Base-by-base conservation (phyloP, 768 basidiomycete species). In the Termitomyces sp. region DNA sequence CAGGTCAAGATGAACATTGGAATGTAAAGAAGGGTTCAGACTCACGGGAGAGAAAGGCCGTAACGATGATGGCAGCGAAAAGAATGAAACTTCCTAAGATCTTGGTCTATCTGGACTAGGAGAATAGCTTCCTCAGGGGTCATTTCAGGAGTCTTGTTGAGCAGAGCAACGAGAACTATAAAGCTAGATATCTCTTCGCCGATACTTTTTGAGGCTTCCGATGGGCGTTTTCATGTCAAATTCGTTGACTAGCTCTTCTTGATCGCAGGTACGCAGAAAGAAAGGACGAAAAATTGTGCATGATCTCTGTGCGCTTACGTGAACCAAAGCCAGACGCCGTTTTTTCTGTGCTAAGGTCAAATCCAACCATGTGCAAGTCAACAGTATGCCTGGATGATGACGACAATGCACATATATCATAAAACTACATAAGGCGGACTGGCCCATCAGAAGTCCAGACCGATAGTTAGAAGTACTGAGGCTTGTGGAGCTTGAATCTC, bases 21-120 rank as follows among this genome's bases (percentile, higher is more conserved):
- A 4, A 13, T 18, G 13, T 8, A 2, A 12, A 38, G 26, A 26
- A 30, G 5, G 18, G 20, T 8, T 55, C n/a, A 33, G 14, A 60
- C 60, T 61, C 30, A 61, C 60, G 40, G 38, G 52, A 56, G 10
- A 61, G 60, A 30, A 61, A 61, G 33, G 55, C 47, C 50, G 57
- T 46, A 6, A 61, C 30, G 9, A 56, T 44, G 46, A 61, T 56
- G 33, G 55, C 55, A 10, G 60, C 60, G 40, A 61, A 61, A n/a
- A n/a, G n/a, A n/a, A n/a, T n/a, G n/a, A n/a, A 55, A 51, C 41
- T 56, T 44, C 12, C 54, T 33, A 5, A 61, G 50, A n/a, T 46
- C 50, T 30, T 48, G 51, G 18, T 55, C 60, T n/a, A 61, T 57
- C 14, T 43, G 16, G 18, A 47, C 43, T 10, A 61, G 50, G 10